Conservation (phyloP, 129 eudicot species). For the Pseudognaphalium luteoalbum region DNA sequence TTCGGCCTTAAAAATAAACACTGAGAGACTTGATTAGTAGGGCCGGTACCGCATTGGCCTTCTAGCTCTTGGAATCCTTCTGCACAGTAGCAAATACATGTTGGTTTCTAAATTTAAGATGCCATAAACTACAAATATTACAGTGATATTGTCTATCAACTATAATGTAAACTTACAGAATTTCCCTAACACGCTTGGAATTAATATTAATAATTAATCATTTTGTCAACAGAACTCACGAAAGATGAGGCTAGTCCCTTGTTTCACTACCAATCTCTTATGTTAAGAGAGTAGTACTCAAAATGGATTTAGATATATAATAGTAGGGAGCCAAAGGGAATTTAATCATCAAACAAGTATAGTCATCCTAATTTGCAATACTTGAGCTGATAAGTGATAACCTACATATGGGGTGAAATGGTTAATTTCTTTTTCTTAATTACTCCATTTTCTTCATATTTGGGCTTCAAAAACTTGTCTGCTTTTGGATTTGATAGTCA, state of each 20-base stretch:
- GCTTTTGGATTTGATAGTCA: too few species aligned
- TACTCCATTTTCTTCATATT: too few species aligned
- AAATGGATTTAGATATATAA: neutral
- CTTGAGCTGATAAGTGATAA: too few species aligned
- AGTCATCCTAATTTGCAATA: too few species aligned
- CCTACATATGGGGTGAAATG: too few species aligned
- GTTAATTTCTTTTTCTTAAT: too few species aligned
- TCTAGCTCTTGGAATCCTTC: conserved; percentile 76
- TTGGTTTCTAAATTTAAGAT: conserved; percentile 17
- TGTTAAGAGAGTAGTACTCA: neutral
- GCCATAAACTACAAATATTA: conserved; percentile 9
- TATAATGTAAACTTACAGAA: neutral
- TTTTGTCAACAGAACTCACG: neutral
- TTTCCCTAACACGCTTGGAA: neutral
- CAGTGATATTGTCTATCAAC: neutral
- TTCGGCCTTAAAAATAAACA: conserved; percentile 18
- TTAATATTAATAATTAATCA: neutral
- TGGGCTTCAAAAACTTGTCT: too few species aligned
- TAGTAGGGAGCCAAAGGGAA: neutral
- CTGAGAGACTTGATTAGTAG: conserved; percentile 30
- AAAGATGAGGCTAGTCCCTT: neutral
- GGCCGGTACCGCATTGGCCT: conserved; percentile 74
- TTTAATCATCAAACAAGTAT: too few species aligned
- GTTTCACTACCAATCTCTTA: neutral
- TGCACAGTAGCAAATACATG: conserved; percentile 34